These are phyloP conservation scores for Paxillus rubicundulus DNA, from an alignment of 768 basidiomycete genomes.

Conservation along the genomic window DNA sequence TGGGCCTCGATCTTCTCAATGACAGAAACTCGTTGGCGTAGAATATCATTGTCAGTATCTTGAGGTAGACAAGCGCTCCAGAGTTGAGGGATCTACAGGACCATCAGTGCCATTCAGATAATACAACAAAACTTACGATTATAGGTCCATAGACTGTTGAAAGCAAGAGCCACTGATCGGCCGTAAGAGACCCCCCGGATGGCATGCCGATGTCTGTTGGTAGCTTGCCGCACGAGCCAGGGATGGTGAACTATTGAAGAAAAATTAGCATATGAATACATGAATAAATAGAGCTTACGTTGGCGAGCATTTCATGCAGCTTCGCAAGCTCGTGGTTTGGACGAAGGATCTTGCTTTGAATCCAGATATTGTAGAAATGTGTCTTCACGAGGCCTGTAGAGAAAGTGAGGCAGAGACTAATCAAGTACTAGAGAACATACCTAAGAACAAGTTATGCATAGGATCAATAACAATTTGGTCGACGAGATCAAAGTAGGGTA, in stretches of 20 bases:
- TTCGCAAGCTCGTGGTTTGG: not conserved
- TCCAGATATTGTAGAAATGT: slow-evolving; percentile 28
- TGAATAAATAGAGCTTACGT: too few species aligned
- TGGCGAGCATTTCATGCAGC: not conserved
- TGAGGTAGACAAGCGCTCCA: slow-evolving; percentile 19
- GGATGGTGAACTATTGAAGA: not conserved
- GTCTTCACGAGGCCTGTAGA: too few species aligned
- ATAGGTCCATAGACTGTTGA: slow-evolving; percentile 27
- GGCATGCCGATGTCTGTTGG: slow-evolving; percentile 31
- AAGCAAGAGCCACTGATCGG: slow-evolving; percentile 34
- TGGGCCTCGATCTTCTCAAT: not conserved
- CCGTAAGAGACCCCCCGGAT: slow-evolving; percentile 33
- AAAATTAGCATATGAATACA: not conserved
- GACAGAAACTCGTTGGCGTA: not conserved
- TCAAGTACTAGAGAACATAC: slow-evolving; percentile 6
- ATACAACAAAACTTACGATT: slow-evolving; percentile 15
- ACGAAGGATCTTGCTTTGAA: slow-evolving; percentile 18
- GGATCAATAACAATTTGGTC: slow-evolving; percentile 31
- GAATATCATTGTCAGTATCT: not conserved
- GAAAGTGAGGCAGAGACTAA: too few species aligned
- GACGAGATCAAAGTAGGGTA: slow-evolving; percentile 36
- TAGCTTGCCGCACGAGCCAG: slow-evolving; percentile 7
- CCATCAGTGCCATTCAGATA: not conserved
- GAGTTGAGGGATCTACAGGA: slow-evolving; percentile 26
- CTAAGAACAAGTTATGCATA: slow-evolving; percentile 37